phyloP scores from a whole-genome alignment of 2,329 filamentous ascomycete genomes.

The Pseudogymnoascus sp. region DNA sequence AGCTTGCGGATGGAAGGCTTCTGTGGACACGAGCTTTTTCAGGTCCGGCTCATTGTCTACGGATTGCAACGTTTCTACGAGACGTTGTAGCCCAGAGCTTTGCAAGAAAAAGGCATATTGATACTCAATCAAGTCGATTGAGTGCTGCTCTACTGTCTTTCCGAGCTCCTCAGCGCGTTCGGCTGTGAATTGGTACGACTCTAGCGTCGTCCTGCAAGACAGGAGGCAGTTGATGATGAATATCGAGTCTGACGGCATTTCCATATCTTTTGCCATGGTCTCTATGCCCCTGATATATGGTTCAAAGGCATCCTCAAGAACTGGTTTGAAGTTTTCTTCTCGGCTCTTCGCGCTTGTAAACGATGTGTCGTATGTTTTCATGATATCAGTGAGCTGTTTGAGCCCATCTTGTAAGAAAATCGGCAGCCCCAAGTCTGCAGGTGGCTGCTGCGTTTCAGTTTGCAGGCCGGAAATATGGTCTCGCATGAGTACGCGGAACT shows the following conservation, averaged over 20 bases:
- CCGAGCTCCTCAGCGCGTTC: conserved; percentile 49
- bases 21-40: conserved; percentile 48
- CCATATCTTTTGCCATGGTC: conserved; percentile 56
- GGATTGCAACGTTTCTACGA: conserved; percentile 49
- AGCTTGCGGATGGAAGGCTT: conserved; percentile 50
- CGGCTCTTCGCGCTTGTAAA: conserved; percentile 52
- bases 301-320: conserved; percentile 73
- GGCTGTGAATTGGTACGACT: conserved; percentile 56
- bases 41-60: conserved; percentile 24
- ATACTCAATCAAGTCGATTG: conserved; percentile 52
- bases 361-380: conserved; percentile 82
- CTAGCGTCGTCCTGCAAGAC: conserved; percentile 48
- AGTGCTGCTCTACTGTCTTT: conserved; percentile 46
- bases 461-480: conserved; percentile 74
- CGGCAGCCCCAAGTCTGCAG: conserved; percentile 68
- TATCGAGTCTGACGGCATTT: conserved; percentile 53
- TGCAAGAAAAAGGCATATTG: conserved; percentile 68
- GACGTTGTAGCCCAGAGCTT: conserved; percentile 62
- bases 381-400: conserved; percentile 67
- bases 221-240: conserved; percentile 68
- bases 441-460: conserved; percentile 59
- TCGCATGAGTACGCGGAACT: conserved; percentile 74
- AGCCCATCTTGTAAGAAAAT: conserved; percentile 75
- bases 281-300: conserved; percentile 75
- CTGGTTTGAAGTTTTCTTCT: conserved; percentile 64